Base-by-base conservation (phyloP, 208 protist species). In the Acanthamoeba royreba region DNA sequence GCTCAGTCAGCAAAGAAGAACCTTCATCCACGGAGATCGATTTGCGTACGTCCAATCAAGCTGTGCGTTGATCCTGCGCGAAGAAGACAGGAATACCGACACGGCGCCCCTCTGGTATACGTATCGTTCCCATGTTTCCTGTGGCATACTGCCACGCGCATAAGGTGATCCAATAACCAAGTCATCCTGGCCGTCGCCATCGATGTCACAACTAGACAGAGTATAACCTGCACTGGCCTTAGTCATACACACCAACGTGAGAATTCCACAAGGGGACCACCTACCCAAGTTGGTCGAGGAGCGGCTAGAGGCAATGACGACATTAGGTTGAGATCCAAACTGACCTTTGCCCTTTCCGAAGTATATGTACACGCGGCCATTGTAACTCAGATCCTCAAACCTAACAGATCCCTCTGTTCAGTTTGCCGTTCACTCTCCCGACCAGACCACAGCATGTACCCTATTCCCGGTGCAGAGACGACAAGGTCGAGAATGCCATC, bases 121-220 rank as follows among this genome's bases (percentile, higher is more conserved):
- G 33, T 33, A 69, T 31, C 15, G 8, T 22, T 69, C 42, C 46
- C 83, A 90, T 4, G 46, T 15, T 15, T 40, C 33, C 33, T 38
- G 8, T 7, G 7, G 17, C 25, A n/a, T 28, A 2, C 15, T 4
- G 0, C 35, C 33, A 33, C 49, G 46, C 11, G 83, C 83, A 40
- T 72, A 90, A 40, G 83, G 83, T n/a, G 83, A 90, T 43, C 83
- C 83, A 7, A 90, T 66, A 11, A 90, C 35, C 19, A 90, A 25
- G 35, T 90, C 83, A 7, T 7, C n/a, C n/a, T 90, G 46, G 9
- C 83, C 83, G 52, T 90, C 83, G 31, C 52, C 83, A 40, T 90
- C 52, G 4, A 90, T 17, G 25, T 90, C 83, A 49, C 83, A 90
- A 42, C 19, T 49, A 9, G 33, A 25, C 52, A 90, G 42, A 25